These are phyloP conservation scores for Epithemia pelagica DNA, from an alignment of 108 stramenopile species.

Conservation along the genomic window DNA sequence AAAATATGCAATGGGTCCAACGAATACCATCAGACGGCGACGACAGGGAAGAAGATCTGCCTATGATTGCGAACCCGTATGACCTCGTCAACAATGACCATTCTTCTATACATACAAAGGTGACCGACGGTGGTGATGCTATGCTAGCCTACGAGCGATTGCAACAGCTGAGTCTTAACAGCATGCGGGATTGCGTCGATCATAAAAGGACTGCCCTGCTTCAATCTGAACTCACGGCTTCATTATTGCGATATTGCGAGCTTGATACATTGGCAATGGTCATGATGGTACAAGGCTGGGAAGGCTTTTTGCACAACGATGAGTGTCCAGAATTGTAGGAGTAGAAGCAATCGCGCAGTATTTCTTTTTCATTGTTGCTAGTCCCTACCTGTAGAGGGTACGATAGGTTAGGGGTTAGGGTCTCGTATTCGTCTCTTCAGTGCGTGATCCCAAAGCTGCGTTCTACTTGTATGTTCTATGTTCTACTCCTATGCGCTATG, in stretches of 20 bases:
- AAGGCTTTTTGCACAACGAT: constrained; percentile 33
- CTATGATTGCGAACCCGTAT: not conserved
- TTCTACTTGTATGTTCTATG: too few species aligned
- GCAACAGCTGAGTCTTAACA: not conserved
- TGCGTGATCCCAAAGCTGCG: too few species aligned
- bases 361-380: too few species aligned
- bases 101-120: not conserved
- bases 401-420: too few species aligned
- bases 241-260: constrained; percentile 47
- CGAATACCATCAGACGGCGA: too few species aligned
- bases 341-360: too few species aligned
- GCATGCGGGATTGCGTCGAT: too few species aligned
- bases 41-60: too few species aligned
- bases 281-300: constrained; percentile 50
- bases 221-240: constrained; percentile 18
- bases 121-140: not conserved
- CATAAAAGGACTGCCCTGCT: constrained; percentile 22
- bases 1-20: constrained; percentile 37
- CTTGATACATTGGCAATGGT: constrained; percentile 49
- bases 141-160: not conserved
- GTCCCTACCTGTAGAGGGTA: too few species aligned
- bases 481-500: too few species aligned
- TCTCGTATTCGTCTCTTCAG: too few species aligned
- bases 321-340: too few species aligned
- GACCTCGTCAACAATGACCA: not conserved